Evolutionary conservation across 1,284 basidiomycete genomes (phyloP), one percentile per base, ranked within the genome.

Genomic region (Amylostereum chailletii): DNA sequence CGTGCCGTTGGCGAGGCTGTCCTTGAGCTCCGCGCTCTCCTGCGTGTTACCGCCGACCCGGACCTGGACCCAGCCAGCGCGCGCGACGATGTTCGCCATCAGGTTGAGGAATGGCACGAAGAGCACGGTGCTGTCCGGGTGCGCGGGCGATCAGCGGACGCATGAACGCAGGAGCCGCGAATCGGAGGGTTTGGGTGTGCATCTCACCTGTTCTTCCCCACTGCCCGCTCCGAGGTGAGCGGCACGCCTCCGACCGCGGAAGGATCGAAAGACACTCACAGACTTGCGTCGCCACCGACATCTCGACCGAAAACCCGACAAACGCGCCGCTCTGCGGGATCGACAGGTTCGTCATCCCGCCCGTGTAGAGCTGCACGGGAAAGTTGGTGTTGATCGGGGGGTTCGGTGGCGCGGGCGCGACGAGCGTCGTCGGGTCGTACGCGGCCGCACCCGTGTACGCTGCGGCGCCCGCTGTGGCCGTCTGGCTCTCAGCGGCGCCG

Each of bases 21-120:
- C 39, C 8, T 65, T 60, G 45, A 66, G 49, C 1, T 55, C 53
- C 7, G 81, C 79, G 29, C 69, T 74, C 53, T 88, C 84, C 58
- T 88, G 85, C 1, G 83, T 83, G 63, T 90, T 90, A 49, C 87
- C 88, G 36, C 87, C 88, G 3, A 90, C 73, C 41, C 87, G 81
- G 10, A 90, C 65, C 37, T 68, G 62, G 4, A 84, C 71, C 3
- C 71, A 61, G 1, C 86, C 86, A 6, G 70, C 71, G 9, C 84
- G 76, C 45, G 79, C 72, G 53, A 72, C 66, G 41, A 90, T 68
- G 53, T 81, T 83, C 3, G 79, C 71, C 70, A 91, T 74, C 49
- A 90, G 75, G 64, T 90, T 90, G 11, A 90, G 72, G 63, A 90
- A 86, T 0, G 80, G 77, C 0, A 82, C 75, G 47, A 78, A 72